Conservation (phyloP, 371 early-diverging fungal species). For the Lichtheimia hyalospora region DNA sequence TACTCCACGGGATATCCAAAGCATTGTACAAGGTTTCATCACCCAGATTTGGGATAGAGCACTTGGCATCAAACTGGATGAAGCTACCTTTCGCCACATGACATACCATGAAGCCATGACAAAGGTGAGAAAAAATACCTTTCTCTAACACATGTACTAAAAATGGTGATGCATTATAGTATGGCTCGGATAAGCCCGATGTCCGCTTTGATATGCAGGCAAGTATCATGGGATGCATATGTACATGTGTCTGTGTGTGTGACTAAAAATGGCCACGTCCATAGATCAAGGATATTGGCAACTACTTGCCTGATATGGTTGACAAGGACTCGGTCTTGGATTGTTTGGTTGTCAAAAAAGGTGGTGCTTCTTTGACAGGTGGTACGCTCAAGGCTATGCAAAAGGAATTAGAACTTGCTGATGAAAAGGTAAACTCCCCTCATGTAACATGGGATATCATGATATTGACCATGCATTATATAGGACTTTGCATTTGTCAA, state of each 20-base stretch:
- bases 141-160: not conserved
- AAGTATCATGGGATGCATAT: slow-evolving; percentile 3
- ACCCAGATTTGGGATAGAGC: slow-evolving; percentile 66
- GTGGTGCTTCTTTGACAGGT: slow-evolving; percentile 30
- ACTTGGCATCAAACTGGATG: slow-evolving; percentile 49
- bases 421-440: slow-evolving; percentile 23
- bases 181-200: slow-evolving; percentile 93
- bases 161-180: slow-evolving; percentile 36
- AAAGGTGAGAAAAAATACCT: slow-evolving; percentile 33
- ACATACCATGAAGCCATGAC: slow-evolving; percentile 83
- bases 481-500: slow-evolving; percentile 53
- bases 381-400: slow-evolving; percentile 39
- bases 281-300: slow-evolving; percentile 49
- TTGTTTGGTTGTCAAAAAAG: slow-evolving; percentile 47
- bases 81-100: slow-evolving; percentile 63
- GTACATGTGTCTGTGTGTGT: not conserved
- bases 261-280: not conserved
- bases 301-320: slow-evolving; percentile 23
- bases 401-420: slow-evolving; percentile 25
- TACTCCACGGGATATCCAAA: slow-evolving; percentile 66
- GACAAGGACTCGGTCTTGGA: slow-evolving; percentile 29
- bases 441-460: not conserved
- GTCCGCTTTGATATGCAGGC: slow-evolving; percentile 75
- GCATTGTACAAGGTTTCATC: slow-evolving; percentile 76
- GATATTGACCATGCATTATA: not conserved